These are phyloP conservation scores for Penicillium hesseltinei DNA, from an alignment of 2,329 filamentous ascomycete species.

Conservation along the genomic window DNA sequence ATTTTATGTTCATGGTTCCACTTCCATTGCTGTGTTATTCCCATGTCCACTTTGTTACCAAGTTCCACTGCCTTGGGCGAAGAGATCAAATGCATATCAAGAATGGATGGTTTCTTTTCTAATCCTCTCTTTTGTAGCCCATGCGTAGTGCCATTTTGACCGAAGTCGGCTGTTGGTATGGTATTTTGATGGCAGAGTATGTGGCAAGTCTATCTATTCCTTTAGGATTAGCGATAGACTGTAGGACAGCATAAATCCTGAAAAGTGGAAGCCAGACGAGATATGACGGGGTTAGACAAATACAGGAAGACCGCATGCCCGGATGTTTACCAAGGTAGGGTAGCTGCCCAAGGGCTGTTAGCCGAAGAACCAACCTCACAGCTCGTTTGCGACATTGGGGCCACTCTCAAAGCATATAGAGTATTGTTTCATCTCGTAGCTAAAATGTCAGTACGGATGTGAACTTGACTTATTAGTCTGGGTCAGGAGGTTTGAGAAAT, in stretches of 20 bases:
- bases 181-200: neutral
- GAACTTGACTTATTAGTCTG: neutral
- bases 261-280: too few relatives aligned
- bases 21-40: too few relatives aligned
- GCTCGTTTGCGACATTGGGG: neutral
- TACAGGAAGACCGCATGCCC: neutral
- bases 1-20: too few relatives aligned
- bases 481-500: slow-evolving; percentile 10
- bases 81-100: neutral
- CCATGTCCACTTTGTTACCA: neutral
- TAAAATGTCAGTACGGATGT: neutral
- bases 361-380: too few relatives aligned
- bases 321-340: neutral
- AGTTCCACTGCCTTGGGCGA: neutral
- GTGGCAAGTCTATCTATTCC: neutral
- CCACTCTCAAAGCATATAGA: too few relatives aligned
- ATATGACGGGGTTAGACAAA: neutral
- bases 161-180: neutral
- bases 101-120: neutral
- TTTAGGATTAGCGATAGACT: neutral
- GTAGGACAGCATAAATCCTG: too few relatives aligned
- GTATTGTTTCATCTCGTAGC: neutral
- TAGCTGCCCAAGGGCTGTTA: neutral
- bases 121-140: neutral
- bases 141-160: neutral